These are phyloP conservation scores for Aureobasidium sp. DNA, from an alignment of 2,329 filamentous ascomycete genomes.

Conservation along the genomic window DNA sequence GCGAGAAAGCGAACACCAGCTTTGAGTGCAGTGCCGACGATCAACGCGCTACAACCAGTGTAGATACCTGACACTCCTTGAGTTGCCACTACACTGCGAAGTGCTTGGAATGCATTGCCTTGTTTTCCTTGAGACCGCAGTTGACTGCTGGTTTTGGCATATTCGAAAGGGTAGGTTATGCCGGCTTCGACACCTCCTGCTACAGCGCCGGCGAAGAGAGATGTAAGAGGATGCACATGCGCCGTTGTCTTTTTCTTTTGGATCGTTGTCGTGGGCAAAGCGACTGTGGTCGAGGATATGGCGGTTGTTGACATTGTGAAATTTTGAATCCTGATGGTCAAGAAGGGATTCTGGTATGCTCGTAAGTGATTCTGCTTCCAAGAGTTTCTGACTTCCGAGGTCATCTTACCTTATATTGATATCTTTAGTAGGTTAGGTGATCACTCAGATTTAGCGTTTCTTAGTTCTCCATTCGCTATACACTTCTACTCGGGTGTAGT, in stretches of 20 bases:
- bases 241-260: conserved; percentile 18
- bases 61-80: conserved; percentile 24
- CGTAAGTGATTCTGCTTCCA: not conserved
- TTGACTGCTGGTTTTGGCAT: conserved; percentile 26
- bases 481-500: no score
- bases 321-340: not conserved
- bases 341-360: not conserved
- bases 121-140: conserved; percentile 16
- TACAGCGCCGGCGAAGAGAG: conserved; percentile 40
- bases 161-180: conserved; percentile 34
- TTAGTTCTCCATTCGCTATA: no score
- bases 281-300: not conserved
- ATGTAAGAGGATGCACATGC: conserved; percentile 29
- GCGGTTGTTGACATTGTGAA: not conserved
- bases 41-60: conserved; percentile 23
- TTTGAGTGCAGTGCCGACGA: conserved; percentile 25
- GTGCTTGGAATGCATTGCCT: conserved; percentile 20
- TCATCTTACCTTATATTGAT: not conserved
- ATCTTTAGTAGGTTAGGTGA: no score
- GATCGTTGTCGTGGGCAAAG: not conserved
- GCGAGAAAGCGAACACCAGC: conserved; percentile 25
- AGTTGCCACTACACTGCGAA: conserved; percentile 17
- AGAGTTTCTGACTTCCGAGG: not conserved
- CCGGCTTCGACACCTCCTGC: conserved; percentile 46
- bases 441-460: no score